Base-by-base conservation (phyloP, 352 stramenopile species). In the Elongisporangium undulatum region DNA sequence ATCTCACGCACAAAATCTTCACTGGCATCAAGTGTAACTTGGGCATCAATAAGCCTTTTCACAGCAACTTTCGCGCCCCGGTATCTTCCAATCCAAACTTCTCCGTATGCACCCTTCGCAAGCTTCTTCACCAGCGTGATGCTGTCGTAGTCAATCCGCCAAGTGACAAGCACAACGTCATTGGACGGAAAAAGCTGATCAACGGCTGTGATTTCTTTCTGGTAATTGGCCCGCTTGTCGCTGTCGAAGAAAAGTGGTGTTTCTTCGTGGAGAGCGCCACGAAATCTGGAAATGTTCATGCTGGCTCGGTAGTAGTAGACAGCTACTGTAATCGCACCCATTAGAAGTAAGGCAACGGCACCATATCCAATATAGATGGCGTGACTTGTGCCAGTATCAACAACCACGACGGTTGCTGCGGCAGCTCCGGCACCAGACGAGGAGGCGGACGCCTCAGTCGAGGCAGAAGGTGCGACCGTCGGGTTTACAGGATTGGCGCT, bases 231-330 rank as follows among this genome's bases (percentile, higher is more conserved):
- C 22, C 79, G 73, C 68, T 80, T 72, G 56, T 74, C 79, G 21
- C 82, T 84, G 61, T 89, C 79, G 45, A 89, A 89, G 66, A 87
- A 89, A 39, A 89, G 59, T 23, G 79, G 79, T 19, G 79, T 89
- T n/a, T 82, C 72, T 51, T 89, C 79, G 53, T 89, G 79, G n/a
- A 89, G 67, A 24, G 68, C 79, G 26, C 80, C 77, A 29, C 75
- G 77, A 20, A 82, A 55, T 0, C 68, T 67, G 23, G 68, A 70
- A 9, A 67, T 70, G 21, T 67, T 68, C 49, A 71, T 72, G 1
- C 68, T 74, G 49, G 54, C 54, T 24, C 84, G 66, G 34, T 73
- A 73, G 3, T 73, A 66, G 52, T 84, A 89, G 4, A 85, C 64
- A 0, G 67, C 75, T 7, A 74, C 62, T 9, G 70, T 67, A n/a